phyloP scores from a whole-genome alignment of 805 yeast genomes.

The Alloascoidea africana region DNA sequence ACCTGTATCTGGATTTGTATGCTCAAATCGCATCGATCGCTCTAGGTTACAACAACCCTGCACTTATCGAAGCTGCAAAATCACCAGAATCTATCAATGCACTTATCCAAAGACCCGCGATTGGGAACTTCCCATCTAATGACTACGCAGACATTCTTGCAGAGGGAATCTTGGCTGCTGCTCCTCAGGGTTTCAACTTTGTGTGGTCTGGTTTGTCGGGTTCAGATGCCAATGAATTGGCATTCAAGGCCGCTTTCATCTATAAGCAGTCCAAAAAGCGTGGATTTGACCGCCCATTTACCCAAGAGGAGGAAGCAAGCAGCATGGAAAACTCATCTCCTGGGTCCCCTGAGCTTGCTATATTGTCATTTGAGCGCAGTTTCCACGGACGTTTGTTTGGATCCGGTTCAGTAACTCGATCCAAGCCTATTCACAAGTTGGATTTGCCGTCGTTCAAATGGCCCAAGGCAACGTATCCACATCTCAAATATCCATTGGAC shows the following conservation, averaged over 20 bases:
- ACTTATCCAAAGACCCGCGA: conserved; percentile 52
- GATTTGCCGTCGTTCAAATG: conserved; percentile 46
- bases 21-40: conserved; percentile 66
- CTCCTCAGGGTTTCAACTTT: conserved; percentile 44
- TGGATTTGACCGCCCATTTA: conserved; percentile 25
- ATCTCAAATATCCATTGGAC: conserved; percentile 38
- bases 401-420: conserved; percentile 37
- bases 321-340: conserved; percentile 37
- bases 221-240: conserved; percentile 57
- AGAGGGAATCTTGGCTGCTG: conserved; percentile 40
- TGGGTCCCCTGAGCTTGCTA: conserved; percentile 36
- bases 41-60: conserved; percentile 58
- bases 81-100: conserved; percentile 50
- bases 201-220: conserved; percentile 58
- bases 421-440: conserved; percentile 41
- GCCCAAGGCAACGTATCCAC: conserved; percentile 41
- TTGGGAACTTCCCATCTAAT: conserved; percentile 48
- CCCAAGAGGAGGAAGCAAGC: conserved; percentile 28
- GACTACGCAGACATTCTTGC: conserved; percentile 33
- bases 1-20: conserved; percentile 42
- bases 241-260: conserved; percentile 59
- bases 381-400: conserved; percentile 47
- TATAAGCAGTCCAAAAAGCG: conserved; percentile 41
- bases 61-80: conserved; percentile 38
- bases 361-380: conserved; percentile 35